Evolutionary conservation across 2,329 filamentous ascomycete species (phyloP), one percentile per base, ranked within the genome.

Genomic region (Ophiostoma sp.): DNA sequence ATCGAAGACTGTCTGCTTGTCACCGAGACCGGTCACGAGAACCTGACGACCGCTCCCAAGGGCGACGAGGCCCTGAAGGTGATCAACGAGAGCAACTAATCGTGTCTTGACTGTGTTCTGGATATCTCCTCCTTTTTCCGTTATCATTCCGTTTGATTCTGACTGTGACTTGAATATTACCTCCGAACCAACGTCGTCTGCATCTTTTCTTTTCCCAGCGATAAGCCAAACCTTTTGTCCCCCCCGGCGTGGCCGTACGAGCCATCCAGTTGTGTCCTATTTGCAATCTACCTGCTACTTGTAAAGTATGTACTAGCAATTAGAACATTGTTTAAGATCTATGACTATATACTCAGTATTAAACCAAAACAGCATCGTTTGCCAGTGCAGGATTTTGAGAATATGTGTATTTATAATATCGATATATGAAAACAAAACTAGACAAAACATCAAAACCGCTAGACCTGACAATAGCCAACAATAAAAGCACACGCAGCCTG

Each of bases 1-100:
- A 96, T 98, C 70, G 95, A 99, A 79, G 93, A 98, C 75, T 91
- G 94, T 76, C 84, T 98, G 52, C 81, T 95, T 36, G 87, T 98
- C 64, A 95, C 90, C 1, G 82, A 89, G 70, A 81, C 85, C 38
- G 93, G 93, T 0, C 87, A 87, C 74, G 93, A 97, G 78, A 96
- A 96, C 75, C 75, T 98, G 76, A 96, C 93, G 1, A 84, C 84
- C 1, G 90, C 90, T 42, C 90, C 91, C 0, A 96, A 96, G 80
- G 86, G 87, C 1, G 83, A 89, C 66, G 88, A 92, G 75, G 79
- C 93, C 73, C 79, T 93, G 75, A 81, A 82, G 71, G 81, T 90
- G 65, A 84, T 89, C 66, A 85, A 83, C 67, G 77, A 27, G 27
- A 27, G 6, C 74, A 64, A 69, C 40, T 69, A 65, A 38, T 65